Conservation (phyloP, 352 stramenopile genomes). For the Globisporangium barbulae region DNA sequence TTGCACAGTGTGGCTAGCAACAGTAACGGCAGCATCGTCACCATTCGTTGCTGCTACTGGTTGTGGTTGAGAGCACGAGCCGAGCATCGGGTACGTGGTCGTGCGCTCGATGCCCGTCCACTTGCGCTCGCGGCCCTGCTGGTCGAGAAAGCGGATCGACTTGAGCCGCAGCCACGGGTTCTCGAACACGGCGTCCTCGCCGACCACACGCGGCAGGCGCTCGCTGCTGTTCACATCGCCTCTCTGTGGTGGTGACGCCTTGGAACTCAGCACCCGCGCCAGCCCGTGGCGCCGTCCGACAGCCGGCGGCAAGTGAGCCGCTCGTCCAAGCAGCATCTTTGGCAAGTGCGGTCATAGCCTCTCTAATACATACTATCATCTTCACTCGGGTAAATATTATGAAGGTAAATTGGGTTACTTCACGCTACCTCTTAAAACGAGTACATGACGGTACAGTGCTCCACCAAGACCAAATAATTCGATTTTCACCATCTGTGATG, state of each 20-base stretch:
- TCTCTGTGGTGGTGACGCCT: not conserved
- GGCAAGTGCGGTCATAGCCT: not conserved
- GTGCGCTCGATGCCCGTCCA: constrained; percentile 70
- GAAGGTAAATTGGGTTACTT: not conserved
- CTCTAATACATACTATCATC: too few relatives aligned
- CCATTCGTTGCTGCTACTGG: not conserved
- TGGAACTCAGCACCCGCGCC: not conserved
- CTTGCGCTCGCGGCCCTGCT: constrained; percentile 38
- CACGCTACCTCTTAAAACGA: not conserved
- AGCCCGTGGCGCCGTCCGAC: not conserved
- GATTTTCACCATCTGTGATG: not conserved
- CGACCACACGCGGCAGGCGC: constrained; percentile 41
- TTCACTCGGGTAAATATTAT: not conserved
- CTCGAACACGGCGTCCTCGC: constrained; percentile 56
- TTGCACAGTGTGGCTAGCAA: not conserved
- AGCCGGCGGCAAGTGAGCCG: not conserved
- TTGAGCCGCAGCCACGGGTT: constrained; percentile 57
- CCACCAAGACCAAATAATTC: not conserved
- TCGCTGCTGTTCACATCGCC: not conserved
- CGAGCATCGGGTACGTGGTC: constrained; percentile 45
- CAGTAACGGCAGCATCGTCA: not conserved
- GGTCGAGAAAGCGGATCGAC: constrained; percentile 61
- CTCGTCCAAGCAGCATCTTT: not conserved
- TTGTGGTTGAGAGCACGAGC: not conserved
- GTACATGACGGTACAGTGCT: not conserved